Base-by-base conservation (phyloP, 2,329 filamentous ascomycete genomes). In the Aspergillus intermedius region DNA sequence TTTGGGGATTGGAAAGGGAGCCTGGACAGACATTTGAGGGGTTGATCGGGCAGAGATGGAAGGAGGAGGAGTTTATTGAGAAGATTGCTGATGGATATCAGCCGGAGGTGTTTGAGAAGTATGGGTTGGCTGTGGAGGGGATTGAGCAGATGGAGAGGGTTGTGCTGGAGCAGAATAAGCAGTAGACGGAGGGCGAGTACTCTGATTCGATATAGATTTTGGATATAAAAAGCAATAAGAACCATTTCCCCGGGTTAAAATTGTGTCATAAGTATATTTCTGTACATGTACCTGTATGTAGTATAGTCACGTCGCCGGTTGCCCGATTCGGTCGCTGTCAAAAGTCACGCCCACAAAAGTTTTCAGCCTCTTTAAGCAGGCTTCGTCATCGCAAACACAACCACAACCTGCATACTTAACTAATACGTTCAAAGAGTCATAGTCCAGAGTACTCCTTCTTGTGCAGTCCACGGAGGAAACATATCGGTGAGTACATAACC, bases 51-150 rank as follows among this genome's bases (percentile, higher is more conserved):
- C 75, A 75, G 63, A 77, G 93, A 54, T 98, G 93, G 93, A 82
- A 81, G 52, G 91, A 95, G 70, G 84, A 86, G 56, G 84, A 83
- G 1, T 89, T 91, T 55, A 84, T 95, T 10, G 81, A 87, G 71
- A 88, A 81, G 72, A 85, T 96, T 41, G 88, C 86, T 37, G 80
- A 86, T 2, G 91, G 93, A 2, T 98, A 91, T 71, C 78, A 82
- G 54, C 71, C 83, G 55, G 86, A 81, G 0, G 74, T 84, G 2
- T 97, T 88, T 72, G 81, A 88, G 66, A 72, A 72, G 65, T 97
- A 97, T 69, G 89, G 87, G 0, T 74, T 78, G 42, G 86, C 91
- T 9, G 68, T 96, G 39, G 78, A 80, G 45, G 87, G 85, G 0
- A 94, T 95, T 70, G 83, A 83, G 60, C 74, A 77, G 69, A 86